A percentile compares a stretch with the other conserved stretches of the same genome.
Conservation (phyloP, 306 rosid species). For the Cotoneaster glaucophyllus region DNA sequence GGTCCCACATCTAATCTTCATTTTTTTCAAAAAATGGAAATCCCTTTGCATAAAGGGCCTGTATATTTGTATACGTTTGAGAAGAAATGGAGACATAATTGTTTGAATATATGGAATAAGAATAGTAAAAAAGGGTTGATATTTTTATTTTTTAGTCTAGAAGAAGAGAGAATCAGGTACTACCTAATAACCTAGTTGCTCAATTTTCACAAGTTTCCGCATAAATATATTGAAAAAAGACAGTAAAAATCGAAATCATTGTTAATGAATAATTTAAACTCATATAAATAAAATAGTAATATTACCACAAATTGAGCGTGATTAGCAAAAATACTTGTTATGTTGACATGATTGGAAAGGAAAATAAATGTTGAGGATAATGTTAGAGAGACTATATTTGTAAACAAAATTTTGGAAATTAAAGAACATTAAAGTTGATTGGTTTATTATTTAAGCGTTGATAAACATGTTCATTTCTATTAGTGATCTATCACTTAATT, state of each 20-base stretch:
- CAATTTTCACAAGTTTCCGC: constrained; percentile 1
- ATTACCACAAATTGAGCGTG: no score
- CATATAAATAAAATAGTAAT: no score
- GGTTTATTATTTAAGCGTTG: no score
- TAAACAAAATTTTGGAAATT: no score
- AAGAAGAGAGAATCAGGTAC: background rate
- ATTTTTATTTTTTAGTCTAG: background rate
- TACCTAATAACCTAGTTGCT: background rate
- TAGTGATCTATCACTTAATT: no score
- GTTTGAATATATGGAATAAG: background rate
- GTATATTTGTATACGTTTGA: background rate
- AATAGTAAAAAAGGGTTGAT: background rate
- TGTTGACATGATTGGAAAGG: background rate
- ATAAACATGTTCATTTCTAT: no score
- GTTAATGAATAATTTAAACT: background rate
- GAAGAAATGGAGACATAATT: background rate
- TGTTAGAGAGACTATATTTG: no score
- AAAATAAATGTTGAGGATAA: background rate
- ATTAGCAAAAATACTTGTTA: background rate
- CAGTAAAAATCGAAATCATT: background rate
- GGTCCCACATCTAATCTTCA: no score
- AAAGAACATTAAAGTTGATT: no score
- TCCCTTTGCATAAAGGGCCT: no score
- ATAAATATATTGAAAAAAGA: background rate
- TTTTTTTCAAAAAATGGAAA: no score